Evolutionary conservation across 495 filamentous ascomycete species (phyloP), one percentile per base, ranked within the genome.

Genomic region (Tuber umbilicatum): DNA sequence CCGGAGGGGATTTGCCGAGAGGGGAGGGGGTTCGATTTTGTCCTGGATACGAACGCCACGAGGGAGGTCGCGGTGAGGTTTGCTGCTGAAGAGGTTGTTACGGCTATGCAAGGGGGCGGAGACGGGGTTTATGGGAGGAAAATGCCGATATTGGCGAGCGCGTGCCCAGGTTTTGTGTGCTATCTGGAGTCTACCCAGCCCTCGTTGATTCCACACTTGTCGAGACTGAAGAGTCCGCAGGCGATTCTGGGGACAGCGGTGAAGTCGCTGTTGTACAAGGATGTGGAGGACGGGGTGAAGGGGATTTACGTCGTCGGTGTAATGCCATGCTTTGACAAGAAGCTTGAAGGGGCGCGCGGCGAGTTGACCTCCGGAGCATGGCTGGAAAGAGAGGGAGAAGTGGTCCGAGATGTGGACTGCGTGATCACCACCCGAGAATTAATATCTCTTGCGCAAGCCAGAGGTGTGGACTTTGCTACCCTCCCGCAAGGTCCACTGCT

Each of bases 291-390:
- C 17, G 87, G 97, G 10, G 37, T 70, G 14, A 83, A 90, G 1
- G 89, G 89, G 70, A 93, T 98, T 82, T 99, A 95, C 92, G 92
- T 97, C 82, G 83, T 97, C 60, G 92, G 93, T 6, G 86, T 99
- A 45, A 98, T 98, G 96, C 95, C 95, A 37, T 99, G 95, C 83
- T 99, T 99, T 82, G 95, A 99, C 85, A 99, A 99, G 85, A 99
- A 99, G 84, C 89, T 99, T 21, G 95, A 99, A 84, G 95, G 94
- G 12, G 95, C 93, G 73, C 90, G 95, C 35, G 91, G 92, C 81
- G 96, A 99, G 82, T 87, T 99, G 45, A 99, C 95, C 4, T 91
- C 93, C 81, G 83, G 87, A 0, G 87, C 89, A 37, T 98, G 96
- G 95, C 71, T 71, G 12, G 69, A 55, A 71, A 35, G 70, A 16